phyloP scores from a whole-genome alignment of 2,329 filamentous ascomycete species.

The Alternaria ethzedia region DNA sequence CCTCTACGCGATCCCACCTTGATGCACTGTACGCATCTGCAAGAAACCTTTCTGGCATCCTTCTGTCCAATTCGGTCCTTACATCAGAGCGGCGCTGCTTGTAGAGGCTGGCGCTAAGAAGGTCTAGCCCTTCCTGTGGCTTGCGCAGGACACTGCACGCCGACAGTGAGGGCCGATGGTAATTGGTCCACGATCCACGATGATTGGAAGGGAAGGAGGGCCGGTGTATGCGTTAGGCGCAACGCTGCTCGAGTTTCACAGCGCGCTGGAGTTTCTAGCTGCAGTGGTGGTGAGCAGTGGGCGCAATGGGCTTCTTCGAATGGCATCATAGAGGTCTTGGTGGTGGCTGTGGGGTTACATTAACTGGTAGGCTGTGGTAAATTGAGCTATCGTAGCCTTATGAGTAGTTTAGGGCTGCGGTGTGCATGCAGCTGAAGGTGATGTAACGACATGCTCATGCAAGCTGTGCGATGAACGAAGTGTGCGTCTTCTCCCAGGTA shows the following conservation, averaged over 20 bases:
- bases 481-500: background rate
- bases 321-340: background rate
- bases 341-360: conserved; percentile 2
- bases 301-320: background rate
- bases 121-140: conserved; percentile 38
- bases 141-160: conserved; percentile 28
- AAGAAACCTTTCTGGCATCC: background rate
- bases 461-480: background rate
- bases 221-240: background rate
- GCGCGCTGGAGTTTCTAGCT: background rate
- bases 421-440: background rate
- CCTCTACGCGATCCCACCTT: background rate
- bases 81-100: background rate
- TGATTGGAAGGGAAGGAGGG: conserved; percentile 2
- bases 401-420: background rate
- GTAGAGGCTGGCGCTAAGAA: conserved; percentile 9
- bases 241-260: background rate
- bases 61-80: background rate
- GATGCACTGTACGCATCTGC: background rate
- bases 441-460: background rate
- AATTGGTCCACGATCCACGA: background rate
- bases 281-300: background rate
- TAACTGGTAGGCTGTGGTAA: background rate
- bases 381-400: background rate
- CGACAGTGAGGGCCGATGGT: conserved; percentile 21